phyloP scores from a whole-genome alignment of 805 yeast genomes.

The Lipomyces mesembrius region DNA sequence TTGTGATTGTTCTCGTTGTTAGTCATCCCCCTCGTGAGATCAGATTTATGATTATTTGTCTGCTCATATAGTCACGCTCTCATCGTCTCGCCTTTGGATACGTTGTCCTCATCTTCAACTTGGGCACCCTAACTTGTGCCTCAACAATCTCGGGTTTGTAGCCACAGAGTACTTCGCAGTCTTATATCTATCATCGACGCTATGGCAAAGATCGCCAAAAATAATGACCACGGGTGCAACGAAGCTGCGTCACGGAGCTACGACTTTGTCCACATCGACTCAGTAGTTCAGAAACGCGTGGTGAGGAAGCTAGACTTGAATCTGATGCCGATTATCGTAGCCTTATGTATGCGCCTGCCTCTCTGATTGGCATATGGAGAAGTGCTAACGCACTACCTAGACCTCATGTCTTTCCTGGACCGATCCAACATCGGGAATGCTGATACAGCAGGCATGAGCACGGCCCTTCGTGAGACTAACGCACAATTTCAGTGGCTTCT shows the following conservation, averaged over 20 bases:
- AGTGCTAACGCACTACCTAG: not conserved
- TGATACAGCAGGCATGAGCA: slow-evolving; percentile 52
- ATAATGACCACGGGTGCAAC: not conserved
- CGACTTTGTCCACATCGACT: slow-evolving; percentile 1
- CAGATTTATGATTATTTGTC: too few species aligned
- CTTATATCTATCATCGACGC: too few species aligned
- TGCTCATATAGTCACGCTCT: too few species aligned
- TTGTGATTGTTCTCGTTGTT: too few species aligned
- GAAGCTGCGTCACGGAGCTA: not conserved
- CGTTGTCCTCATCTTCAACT: too few species aligned
- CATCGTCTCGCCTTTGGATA: too few species aligned
- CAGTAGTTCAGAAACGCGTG: slow-evolving; percentile 4
- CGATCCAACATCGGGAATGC: slow-evolving; percentile 50
- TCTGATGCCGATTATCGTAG: slow-evolving; percentile 3
- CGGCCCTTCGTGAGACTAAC: slow-evolving; percentile 49
- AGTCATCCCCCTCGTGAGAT: too few species aligned
- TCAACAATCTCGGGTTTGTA: too few species aligned
- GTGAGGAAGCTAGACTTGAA: slow-evolving; percentile 5
- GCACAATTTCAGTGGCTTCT: slow-evolving; percentile 52
- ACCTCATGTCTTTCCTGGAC: slow-evolving; percentile 46
- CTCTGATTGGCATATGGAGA: not conserved
- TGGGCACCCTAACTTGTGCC: too few species aligned
- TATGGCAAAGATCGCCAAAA: not conserved
- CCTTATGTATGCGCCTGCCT: not conserved
- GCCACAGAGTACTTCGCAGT: too few species aligned